phyloP scores from a whole-genome alignment of 768 basidiomycete species.

The Lanmaoa rubissima region DNA sequence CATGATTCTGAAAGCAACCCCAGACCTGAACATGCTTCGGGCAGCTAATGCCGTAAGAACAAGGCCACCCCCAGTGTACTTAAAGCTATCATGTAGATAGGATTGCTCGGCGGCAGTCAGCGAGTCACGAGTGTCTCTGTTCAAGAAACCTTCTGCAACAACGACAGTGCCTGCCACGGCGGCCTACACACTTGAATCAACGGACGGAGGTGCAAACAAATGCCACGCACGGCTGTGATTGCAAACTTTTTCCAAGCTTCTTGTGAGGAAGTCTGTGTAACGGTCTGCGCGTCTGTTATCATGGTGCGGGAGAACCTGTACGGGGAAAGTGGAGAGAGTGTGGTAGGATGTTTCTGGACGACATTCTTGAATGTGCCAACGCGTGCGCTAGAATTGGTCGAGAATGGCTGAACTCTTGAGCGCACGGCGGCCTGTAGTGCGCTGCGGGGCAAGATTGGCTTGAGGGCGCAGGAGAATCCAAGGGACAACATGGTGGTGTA shows the following conservation, averaged over 20 bases:
- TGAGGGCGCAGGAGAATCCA: not conserved
- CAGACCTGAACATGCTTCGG: slow-evolving; percentile 69
- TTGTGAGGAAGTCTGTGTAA: slow-evolving; percentile 37
- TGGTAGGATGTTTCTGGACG: slow-evolving; percentile 28
- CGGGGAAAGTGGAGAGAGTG: slow-evolving; percentile 25
- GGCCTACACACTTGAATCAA: slow-evolving; percentile 40
- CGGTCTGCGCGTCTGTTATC: slow-evolving; percentile 43
- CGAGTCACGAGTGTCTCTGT: slow-evolving; percentile 74
- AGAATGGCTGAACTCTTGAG: slow-evolving; percentile 17
- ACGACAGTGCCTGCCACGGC: slow-evolving; percentile 72
- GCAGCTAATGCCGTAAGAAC: slow-evolving; percentile 76
- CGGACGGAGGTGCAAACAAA: not conserved
- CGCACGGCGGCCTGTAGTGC: slow-evolving; percentile 23
- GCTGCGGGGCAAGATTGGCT: slow-evolving; percentile 19
- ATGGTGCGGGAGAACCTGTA: slow-evolving; percentile 43
- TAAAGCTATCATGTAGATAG: slow-evolving; percentile 75
- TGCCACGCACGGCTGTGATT: slow-evolving; percentile 49
- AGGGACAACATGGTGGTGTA: slow-evolving; percentile 19
- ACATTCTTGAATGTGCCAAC: slow-evolving; percentile 21
- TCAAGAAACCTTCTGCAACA: slow-evolving; percentile 61
- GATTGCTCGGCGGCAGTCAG: slow-evolving; percentile 61
- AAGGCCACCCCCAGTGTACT: slow-evolving; percentile 81
- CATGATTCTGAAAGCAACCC: slow-evolving; percentile 73
- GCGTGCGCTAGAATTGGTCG: slow-evolving; percentile 21
- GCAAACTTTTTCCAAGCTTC: slow-evolving; percentile 50